A percentile compares a stretch with the other conserved stretches of the same genome.
phyloP scores from a whole-genome alignment of 192 early-diverging fungal species.

The Podila horticola region DNA sequence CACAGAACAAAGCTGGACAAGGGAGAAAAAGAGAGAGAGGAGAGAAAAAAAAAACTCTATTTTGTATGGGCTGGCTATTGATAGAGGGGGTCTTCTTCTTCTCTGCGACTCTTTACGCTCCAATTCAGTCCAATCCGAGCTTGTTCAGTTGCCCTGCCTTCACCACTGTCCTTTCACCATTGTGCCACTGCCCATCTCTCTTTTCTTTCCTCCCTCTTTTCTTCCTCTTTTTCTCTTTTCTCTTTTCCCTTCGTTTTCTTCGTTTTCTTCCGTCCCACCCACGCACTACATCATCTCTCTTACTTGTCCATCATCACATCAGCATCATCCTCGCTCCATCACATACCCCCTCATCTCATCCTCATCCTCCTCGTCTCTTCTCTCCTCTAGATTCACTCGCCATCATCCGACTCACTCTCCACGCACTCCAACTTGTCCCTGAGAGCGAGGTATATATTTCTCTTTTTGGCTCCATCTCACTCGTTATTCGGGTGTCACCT shows the following conservation, averaged over 20 bases:
- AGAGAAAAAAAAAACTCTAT: too few relatives aligned
- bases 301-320: not conserved
- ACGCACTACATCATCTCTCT: not conserved
- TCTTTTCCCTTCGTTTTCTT: not conserved
- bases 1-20: too few relatives aligned
- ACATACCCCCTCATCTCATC: not conserved
- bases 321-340: not conserved
- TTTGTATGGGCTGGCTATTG: too few relatives aligned
- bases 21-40: too few relatives aligned
- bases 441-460: too few relatives aligned
- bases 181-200: not conserved
- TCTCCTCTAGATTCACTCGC: not conserved
- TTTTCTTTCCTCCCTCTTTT: not conserved
- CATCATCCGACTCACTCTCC: too few relatives aligned
- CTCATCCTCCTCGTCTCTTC: constrained; percentile 1
- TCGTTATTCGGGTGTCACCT: too few relatives aligned
- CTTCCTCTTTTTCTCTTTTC: not conserved
- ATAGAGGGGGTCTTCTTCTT: too few relatives aligned
- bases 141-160: not conserved
- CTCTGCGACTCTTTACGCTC: too few relatives aligned
- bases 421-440: too few relatives aligned
- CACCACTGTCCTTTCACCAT: not conserved
- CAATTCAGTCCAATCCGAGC: too few relatives aligned
- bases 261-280: not conserved
- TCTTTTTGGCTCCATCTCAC: too few relatives aligned